Evolutionary conservation across 352 stramenopile species (phyloP).

Genomic region (Phytopythium cucurbitacearum): DNA sequence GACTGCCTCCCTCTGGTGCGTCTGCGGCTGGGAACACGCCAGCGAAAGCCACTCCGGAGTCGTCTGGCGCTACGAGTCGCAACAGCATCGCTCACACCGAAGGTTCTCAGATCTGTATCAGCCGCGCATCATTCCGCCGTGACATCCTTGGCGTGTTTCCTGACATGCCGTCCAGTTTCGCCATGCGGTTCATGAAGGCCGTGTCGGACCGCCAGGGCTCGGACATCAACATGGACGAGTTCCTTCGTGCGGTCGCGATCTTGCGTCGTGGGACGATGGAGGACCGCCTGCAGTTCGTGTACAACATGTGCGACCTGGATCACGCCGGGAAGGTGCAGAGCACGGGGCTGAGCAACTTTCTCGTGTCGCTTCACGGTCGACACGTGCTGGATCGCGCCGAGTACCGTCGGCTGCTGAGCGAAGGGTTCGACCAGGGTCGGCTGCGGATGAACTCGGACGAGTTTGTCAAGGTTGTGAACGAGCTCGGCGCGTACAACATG

Average conservation of each 20-base stretch:
- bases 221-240: conserved; percentile 89
- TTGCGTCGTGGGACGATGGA: conserved; percentile 66
- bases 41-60: conserved; percentile 12
- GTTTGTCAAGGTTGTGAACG: conserved; percentile 60
- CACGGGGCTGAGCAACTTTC: conserved; percentile 81
- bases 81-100: conserved; percentile 61
- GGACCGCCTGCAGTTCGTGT: conserved; percentile 77
- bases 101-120: conserved; percentile 78
- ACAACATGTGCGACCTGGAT: conserved; percentile 87
- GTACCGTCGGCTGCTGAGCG: conserved; percentile 69
- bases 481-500: conserved; percentile 46
- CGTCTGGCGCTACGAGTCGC: conserved; percentile 33
- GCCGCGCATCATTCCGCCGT: conserved; percentile 74
- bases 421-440: conserved; percentile 80
- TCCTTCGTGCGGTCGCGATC: conserved; percentile 75
- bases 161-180: conserved; percentile 87
- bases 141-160: conserved; percentile 87
- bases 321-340: conserved; percentile 84
- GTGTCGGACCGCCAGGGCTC: conserved; percentile 77
- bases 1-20: neutral
- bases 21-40: conserved; percentile 8
- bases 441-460: conserved; percentile 68
- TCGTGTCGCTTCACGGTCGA: conserved; percentile 75
- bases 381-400: conserved; percentile 69
- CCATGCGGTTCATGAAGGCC: conserved; percentile 87